phyloP scores from a whole-genome alignment of 2,329 filamentous ascomycete genomes.

The Cryphonectria radicalis region DNA sequence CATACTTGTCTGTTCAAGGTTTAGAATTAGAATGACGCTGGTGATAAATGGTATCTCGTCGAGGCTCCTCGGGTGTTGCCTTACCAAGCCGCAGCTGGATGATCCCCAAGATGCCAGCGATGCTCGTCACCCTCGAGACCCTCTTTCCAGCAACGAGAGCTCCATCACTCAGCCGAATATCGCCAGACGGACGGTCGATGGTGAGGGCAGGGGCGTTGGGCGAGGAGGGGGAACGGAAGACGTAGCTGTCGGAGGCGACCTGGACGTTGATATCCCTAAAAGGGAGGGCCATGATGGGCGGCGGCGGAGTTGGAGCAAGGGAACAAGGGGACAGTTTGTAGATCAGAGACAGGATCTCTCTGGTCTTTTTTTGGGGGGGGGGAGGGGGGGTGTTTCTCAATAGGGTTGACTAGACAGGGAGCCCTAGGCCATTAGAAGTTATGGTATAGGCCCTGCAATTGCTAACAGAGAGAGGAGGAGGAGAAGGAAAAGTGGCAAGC shows the following conservation, averaged over 20 bases:
- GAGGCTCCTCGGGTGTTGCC: conserved; percentile 31
- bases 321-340: conserved; percentile 9
- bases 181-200: conserved; percentile 89
- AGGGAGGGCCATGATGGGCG: conserved; percentile 55
- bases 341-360: conserved; percentile 7
- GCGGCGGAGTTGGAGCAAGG: conserved; percentile 19
- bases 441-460: neutral
- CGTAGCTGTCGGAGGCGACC: conserved; percentile 88
- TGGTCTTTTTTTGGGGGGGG: neutral
- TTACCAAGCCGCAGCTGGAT: conserved; percentile 91
- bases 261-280: conserved; percentile 98
- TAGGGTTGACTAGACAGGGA: neutral
- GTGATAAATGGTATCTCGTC: neutral
- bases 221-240: conserved; percentile 93
- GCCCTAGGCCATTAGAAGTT: neutral
- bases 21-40: neutral
- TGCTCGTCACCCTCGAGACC: conserved; percentile 76
- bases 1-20: conserved; percentile 77
- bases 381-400: neutral
- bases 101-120: conserved; percentile 92
- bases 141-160: conserved; percentile 76
- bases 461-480: neutral
- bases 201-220: conserved; percentile 86
- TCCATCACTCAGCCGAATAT: conserved; percentile 83
- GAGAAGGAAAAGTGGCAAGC: neutral